Conservation (phyloP, 495 filamentous ascomycete genomes). For the Neurospora sp. region DNA sequence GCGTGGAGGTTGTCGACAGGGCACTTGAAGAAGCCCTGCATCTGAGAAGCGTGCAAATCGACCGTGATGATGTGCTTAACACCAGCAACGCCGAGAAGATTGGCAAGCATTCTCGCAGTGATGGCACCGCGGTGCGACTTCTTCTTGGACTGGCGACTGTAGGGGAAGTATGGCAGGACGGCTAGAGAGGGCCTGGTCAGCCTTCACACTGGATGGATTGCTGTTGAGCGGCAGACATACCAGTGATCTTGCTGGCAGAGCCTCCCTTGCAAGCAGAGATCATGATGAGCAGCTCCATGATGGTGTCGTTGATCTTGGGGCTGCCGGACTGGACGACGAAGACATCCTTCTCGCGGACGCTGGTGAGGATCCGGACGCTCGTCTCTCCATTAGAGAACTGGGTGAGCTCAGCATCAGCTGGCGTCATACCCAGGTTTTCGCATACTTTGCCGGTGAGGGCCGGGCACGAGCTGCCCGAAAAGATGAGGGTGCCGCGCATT, state of each 20-base stretch:
- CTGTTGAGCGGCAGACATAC: conserved; percentile 39
- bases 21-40: conserved; percentile 98
- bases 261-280: conserved; percentile 97
- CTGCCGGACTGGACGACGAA: conserved; percentile 98
- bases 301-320: conserved; percentile 91
- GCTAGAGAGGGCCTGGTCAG: conserved; percentile 42
- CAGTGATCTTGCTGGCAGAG: conserved; percentile 94
- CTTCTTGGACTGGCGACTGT: conserved; percentile 98
- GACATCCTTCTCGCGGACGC: conserved; percentile 94
- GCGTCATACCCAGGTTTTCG: conserved; percentile 47
- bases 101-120: conserved; percentile 93
- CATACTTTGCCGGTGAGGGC: conserved; percentile 48
- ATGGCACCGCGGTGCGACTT: conserved; percentile 95
- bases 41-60: conserved; percentile 92
- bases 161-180: conserved; percentile 97
- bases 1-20: conserved; percentile 97
- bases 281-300: conserved; percentile 98
- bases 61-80: conserved; percentile 97
- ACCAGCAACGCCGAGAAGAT: conserved; percentile 83
- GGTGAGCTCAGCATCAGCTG: conserved; percentile 46
- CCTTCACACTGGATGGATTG: neutral
- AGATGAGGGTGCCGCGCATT: conserved; percentile 49
- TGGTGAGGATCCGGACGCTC: conserved; percentile 84
- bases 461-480: conserved; percentile 48
- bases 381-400: conserved; percentile 79